Conservation (phyloP, 805 yeast genomes). For the Lachancea dasiensis region DNA sequence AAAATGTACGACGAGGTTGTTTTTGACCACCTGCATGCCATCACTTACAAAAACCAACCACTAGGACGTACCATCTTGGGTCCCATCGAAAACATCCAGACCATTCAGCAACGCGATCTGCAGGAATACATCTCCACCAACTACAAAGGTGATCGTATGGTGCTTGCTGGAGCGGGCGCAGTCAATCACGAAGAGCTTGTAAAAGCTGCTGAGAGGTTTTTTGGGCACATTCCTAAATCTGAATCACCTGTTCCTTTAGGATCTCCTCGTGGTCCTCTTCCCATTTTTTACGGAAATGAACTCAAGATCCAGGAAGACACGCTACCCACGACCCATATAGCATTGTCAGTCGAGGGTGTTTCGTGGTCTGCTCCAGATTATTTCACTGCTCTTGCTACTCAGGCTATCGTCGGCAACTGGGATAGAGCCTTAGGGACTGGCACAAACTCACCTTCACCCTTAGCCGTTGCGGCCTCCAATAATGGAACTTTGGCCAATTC, state of each 20-base stretch:
- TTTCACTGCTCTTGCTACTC: slow-evolving; percentile 91
- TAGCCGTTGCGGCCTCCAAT: slow-evolving; percentile 55
- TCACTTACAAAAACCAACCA: slow-evolving; percentile 84
- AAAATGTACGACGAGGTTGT: slow-evolving; percentile 98
- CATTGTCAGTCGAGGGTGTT: slow-evolving; percentile 95
- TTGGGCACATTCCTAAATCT: slow-evolving; percentile 57
- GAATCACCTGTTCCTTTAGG: slow-evolving; percentile 62
- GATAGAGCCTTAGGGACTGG: slow-evolving; percentile 87
- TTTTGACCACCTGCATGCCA: slow-evolving; percentile 92
- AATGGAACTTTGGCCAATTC: slow-evolving; percentile 73
- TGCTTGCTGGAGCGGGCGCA: slow-evolving; percentile 93
- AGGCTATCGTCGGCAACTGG: slow-evolving; percentile 96
- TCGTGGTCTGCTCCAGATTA: slow-evolving; percentile 96
- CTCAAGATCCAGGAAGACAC: slow-evolving; percentile 75
- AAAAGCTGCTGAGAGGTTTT: slow-evolving; percentile 63
- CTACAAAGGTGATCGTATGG: slow-evolving; percentile 97
- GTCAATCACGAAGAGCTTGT: slow-evolving; percentile 85
- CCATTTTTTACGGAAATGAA: slow-evolving; percentile 81
- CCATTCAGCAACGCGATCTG: slow-evolving; percentile 72
- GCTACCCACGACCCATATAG: slow-evolving; percentile 84
- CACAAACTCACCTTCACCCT: slow-evolving; percentile 76
- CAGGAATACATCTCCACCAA: slow-evolving; percentile 74
- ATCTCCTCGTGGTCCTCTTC: slow-evolving; percentile 55
- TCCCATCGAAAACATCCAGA: slow-evolving; percentile 80
- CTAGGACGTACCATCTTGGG: slow-evolving; percentile 96